Conservation (phyloP, 2,329 filamentous ascomycete genomes). For the Pseudogymnoascus sp. region DNA sequence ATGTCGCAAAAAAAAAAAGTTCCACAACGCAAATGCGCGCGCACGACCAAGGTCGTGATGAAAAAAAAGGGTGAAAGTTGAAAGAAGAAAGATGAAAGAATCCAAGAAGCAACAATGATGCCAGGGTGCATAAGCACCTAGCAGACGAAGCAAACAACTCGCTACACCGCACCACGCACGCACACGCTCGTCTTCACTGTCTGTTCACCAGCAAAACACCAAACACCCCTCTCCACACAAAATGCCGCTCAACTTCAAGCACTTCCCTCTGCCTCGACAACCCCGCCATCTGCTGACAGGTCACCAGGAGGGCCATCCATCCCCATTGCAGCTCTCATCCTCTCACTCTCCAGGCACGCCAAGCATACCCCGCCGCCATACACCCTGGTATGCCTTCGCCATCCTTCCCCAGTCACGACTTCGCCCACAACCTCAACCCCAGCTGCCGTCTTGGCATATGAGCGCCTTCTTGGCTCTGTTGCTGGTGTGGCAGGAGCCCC, state of each 20-base stretch:
- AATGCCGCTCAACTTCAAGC: not conserved
- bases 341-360: conserved; percentile 25
- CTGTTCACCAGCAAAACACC: not conserved
- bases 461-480: conserved; percentile 14
- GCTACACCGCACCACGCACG: not conserved
- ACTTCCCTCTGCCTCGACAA: not conserved
- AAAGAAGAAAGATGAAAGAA: not conserved
- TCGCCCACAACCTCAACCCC: conserved; percentile 20
- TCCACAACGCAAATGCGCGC: not conserved
- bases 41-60: not conserved
- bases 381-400: conserved; percentile 26
- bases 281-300: not conserved
- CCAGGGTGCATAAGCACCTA: not conserved
- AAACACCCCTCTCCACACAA: not conserved
- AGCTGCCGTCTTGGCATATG: conserved; percentile 18
- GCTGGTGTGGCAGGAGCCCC: not conserved
- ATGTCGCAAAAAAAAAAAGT: not conserved
- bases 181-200: not conserved
- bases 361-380: conserved; percentile 27
- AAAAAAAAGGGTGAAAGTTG: not conserved
- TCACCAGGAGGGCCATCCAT: not conserved
- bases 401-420: conserved; percentile 22
- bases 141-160: not conserved
- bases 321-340: conserved; percentile 12
- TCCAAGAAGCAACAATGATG: not conserved